Evolutionary conservation across 768 basidiomycete genomes (phyloP), one percentile per base, ranked within the genome.

Genomic region (Saitozyma podzolica): DNA sequence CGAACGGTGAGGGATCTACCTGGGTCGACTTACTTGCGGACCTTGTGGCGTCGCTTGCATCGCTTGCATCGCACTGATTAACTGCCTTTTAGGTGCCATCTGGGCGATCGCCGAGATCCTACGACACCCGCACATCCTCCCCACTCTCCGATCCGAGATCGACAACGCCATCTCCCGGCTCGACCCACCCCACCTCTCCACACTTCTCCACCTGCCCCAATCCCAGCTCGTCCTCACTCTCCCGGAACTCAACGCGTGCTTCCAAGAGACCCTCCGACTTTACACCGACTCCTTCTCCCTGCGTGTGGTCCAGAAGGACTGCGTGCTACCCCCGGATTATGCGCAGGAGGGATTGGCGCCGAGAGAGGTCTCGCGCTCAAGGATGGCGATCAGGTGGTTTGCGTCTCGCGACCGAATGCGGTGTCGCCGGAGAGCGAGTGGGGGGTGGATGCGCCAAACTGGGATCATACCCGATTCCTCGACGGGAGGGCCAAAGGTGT

Each of bases 261-360:
- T 71, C 50, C 69, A 71, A 54, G 69, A 71, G 53, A 68, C 69
- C 6, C 64, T 71, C 6, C 63, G 69, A 17, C 48, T 60, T 8
- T 55, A 65, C 62, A 64, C 66, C 14, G 62, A 64, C 13, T 54
- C 63, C 20, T 62, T 54, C 50, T 68, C 66, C 16, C 20, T 68
- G 42, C 63, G 69, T 4, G 43, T 59, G 8, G 66, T 68, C 40
- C 40, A 50, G 29, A 47, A 62, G n/a, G 66, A 67, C 37, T 53
- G 45, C 10, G 40, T 63, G 43, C 40, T 71, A 14, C 68, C 68
- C 3, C 65, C 8, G 8, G 40, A 14, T 40, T 69, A 16, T 52
- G 50, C 50, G 17, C 45, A 4, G 51, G 48, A 16, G 53, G 49
- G 9, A 14, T 42, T 0, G 62, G 65, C 1, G 48, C n/a, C 9